Evolutionary conservation across 768 basidiomycete species (phyloP).

Genomic region (Ramaria sp.): DNA sequence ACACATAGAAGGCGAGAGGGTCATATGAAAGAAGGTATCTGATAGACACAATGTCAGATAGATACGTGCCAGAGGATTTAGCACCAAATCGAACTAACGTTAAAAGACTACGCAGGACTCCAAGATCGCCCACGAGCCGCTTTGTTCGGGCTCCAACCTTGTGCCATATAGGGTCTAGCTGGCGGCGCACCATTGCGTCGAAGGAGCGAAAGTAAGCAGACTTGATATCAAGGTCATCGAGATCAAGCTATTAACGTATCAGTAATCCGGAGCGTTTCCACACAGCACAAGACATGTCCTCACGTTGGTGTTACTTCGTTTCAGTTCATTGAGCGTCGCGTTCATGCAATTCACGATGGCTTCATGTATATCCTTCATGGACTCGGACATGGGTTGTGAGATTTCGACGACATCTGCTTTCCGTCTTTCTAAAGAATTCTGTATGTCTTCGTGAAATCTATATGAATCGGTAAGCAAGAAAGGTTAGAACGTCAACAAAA

Average conservation of each 20-base stretch:
- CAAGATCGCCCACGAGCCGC: conserved; percentile 82
- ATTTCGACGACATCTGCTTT: conserved; percentile 89
- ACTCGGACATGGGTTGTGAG: conserved; percentile 71
- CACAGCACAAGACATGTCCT: conserved; percentile 2
- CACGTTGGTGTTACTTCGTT: conserved; percentile 71
- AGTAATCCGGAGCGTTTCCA: not conserved
- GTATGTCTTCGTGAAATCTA: conserved; percentile 87
- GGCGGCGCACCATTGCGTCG: conserved; percentile 75
- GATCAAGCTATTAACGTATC: conserved; percentile 55
- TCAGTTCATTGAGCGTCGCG: conserved; percentile 78
- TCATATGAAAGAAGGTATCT: conserved; percentile 89
- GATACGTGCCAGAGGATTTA: not conserved
- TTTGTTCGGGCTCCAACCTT: conserved; percentile 89
- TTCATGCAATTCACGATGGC: conserved; percentile 93
- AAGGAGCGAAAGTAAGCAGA: conserved; percentile 93
- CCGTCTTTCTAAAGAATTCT: conserved; percentile 68
- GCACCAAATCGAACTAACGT: conserved; percentile 35
- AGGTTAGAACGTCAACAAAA: not conserved
- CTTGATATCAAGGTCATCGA: conserved; percentile 87
- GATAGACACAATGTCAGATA: not conserved
- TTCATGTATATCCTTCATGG: conserved; percentile 88
- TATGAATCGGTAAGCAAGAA: not conserved
- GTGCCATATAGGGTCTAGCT: conserved; percentile 93
- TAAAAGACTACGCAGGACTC: conserved; percentile 72
- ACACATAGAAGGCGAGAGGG: conserved; percentile 79